A percentile compares a stretch with the other conserved stretches of the same genome.
Conservation (phyloP, 2,329 filamentous ascomycete species). For the Lecanosticta acicola region DNA sequence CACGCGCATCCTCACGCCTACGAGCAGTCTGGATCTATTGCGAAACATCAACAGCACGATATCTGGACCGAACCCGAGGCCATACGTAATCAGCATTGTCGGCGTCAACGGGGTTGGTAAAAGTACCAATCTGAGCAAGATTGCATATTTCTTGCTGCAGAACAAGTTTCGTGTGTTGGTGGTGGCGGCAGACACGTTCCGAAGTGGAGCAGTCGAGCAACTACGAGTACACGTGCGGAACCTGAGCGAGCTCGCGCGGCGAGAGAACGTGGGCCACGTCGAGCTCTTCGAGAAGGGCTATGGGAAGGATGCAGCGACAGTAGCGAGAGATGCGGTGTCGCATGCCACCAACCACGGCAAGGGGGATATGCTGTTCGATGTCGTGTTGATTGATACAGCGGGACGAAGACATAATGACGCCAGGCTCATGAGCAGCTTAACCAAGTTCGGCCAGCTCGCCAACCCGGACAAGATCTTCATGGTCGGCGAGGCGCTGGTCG, state of each 20-base stretch:
- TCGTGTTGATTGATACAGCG: conserved; percentile 94
- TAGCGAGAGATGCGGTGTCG: conserved; percentile 87
- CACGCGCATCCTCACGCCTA: conserved; percentile 92
- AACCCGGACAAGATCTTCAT: conserved; percentile 98
- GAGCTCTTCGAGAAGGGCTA: conserved; percentile 97
- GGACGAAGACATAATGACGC: conserved; percentile 93
- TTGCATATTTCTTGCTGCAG: conserved; percentile 94
- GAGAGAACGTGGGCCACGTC: conserved; percentile 74
- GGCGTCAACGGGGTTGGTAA: conserved; percentile 98
- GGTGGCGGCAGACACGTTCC: conserved; percentile 92
- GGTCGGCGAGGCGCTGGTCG: conserved; percentile 89
- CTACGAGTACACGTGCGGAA: conserved; percentile 92
- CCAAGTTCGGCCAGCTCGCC: conserved; percentile 96
- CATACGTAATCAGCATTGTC: conserved; percentile 96
- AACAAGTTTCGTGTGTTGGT: conserved; percentile 96
- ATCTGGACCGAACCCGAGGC: conserved; percentile 59
- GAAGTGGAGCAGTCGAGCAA: conserved; percentile 94
- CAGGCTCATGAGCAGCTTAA: conserved; percentile 89
- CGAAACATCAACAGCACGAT: conserved; percentile 83
- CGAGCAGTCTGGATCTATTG: conserved; percentile 86
- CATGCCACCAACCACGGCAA: conserved; percentile 60
- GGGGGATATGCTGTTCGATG: conserved; percentile 58
- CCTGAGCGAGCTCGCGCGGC: conserved; percentile 76
- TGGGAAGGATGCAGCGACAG: conserved; percentile 92
- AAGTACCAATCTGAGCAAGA: conserved; percentile 95